Evolutionary conservation across 2,329 filamentous ascomycete genomes (phyloP), one percentile per base, ranked within the genome.

Genomic region (Microcera coccophila): DNA sequence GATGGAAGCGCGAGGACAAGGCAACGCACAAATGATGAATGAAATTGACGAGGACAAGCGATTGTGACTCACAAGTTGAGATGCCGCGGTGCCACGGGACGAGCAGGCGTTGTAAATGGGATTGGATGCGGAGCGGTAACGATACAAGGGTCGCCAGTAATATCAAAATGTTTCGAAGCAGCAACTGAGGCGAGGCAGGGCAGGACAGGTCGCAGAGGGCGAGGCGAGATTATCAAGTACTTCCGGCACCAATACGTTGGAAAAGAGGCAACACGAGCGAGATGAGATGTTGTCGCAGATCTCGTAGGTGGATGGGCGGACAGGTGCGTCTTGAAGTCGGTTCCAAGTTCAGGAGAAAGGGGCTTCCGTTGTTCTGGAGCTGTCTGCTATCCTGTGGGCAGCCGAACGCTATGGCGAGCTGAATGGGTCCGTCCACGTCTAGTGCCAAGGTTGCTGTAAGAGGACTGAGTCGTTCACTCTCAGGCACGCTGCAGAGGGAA

Each of bases 141-240:
- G 45, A 50, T 59, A 54, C 55, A 58, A 62, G 59, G 50, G 57
- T 62, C 55, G 56, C 65, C 64, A 65, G 62, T 63, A 61, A 53
- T 59, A 54, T 61, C 58, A 57, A 49, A 45, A 40, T 60, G 59
- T 61, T 57, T 63, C 55, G 61, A 54, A 49, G 49, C 47, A 32
- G 47, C 51, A 50, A 52, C 31, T 10, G 31, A 10, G 31, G 31
- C 31, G 18, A 20, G 5, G 17, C 16, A 7, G 15, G 15, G 29
- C 8, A 5, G 7, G 11, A 7, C 29, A 16, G 11, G 54, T 52
- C 57, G 44, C 38, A 47, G 57, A 51, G 47, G 49, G 42, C 53
- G 52, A 60, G 53, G 53, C 55, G 59, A 60, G 47, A n/a, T n/a
- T n/a, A n/a, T n/a, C n/a, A n/a, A 57, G 52, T 18, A 19, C 47